A percentile compares a stretch with the other conserved stretches of the same genome.
phyloP scores from a whole-genome alignment of 192 early-diverging fungal genomes.

The Coemansia sp. region DNA sequence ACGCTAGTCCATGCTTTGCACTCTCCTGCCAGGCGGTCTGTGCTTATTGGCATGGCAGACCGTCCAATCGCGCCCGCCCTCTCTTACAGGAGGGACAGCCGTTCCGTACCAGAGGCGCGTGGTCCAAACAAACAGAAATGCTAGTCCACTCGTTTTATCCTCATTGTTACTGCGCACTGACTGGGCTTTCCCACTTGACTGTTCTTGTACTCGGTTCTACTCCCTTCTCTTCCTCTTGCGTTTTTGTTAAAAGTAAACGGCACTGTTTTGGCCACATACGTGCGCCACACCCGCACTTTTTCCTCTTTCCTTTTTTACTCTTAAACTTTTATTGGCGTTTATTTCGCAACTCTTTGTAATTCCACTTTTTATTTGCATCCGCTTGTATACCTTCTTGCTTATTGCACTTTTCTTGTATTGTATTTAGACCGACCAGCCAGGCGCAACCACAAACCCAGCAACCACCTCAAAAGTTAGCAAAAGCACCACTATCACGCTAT shows the following conservation, averaged over 20 bases:
- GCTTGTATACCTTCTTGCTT: neutral
- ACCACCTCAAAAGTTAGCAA: neutral
- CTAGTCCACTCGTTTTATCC: neutral
- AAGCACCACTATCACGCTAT: conserved; percentile 46
- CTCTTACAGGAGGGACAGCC: neutral
- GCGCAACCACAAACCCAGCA: neutral
- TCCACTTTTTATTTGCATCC: no score
- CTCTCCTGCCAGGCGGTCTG: neutral
- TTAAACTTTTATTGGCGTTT: neutral
- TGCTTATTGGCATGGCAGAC: neutral
- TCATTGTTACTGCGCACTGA: conserved; percentile 1
- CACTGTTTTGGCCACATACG: neutral
- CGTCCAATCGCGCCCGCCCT: neutral
- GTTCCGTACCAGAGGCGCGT: no score
- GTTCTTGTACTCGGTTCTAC: conserved; percentile 6
- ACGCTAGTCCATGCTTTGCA: neutral
- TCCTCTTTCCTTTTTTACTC: neutral
- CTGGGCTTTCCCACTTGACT: conserved; percentile 7
- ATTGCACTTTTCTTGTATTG: neutral
- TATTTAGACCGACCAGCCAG: neutral
- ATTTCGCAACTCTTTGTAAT: no score
- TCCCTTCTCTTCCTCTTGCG: neutral
- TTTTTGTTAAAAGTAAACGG: neutral
- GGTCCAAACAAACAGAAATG: neutral
- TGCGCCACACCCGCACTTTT: neutral